phyloP scores from a whole-genome alignment of 2,329 filamentous ascomycete genomes.

The Paecilomyces formosus region DNA sequence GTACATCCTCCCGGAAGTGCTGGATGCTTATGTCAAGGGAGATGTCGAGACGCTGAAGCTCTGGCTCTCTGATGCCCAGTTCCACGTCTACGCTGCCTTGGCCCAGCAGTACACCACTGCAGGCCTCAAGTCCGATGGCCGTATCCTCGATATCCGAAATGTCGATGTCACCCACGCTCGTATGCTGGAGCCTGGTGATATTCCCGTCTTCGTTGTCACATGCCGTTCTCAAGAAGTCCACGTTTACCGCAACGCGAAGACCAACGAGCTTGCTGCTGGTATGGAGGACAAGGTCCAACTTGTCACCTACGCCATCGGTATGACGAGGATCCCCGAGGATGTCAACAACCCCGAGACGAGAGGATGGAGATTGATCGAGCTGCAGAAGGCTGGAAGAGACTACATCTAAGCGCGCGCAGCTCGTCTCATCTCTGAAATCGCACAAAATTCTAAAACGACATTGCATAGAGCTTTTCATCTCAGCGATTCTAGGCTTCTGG shows the following conservation, averaged over 20 bases:
- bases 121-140: slow-evolving; percentile 88
- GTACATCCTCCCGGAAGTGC: slow-evolving; percentile 93
- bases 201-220: slow-evolving; percentile 91
- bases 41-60: slow-evolving; percentile 84
- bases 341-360: slow-evolving; percentile 95
- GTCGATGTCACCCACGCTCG: slow-evolving; percentile 61
- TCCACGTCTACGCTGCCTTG: slow-evolving; percentile 91
- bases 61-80: slow-evolving; percentile 95
- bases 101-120: slow-evolving; percentile 93
- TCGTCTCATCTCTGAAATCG: background rate
- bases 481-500: slow-evolving; percentile 1
- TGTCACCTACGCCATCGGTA: slow-evolving; percentile 95
- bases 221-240: slow-evolving; percentile 97
- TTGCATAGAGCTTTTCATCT: background rate
- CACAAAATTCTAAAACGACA: background rate
- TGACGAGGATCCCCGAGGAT: slow-evolving; percentile 88
- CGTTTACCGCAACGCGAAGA: slow-evolving; percentile 90
- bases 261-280: slow-evolving; percentile 78
- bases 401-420: slow-evolving; percentile 53
- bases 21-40: slow-evolving; percentile 97
- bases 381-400: slow-evolving; percentile 96
- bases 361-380: slow-evolving; percentile 94
- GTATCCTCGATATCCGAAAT: slow-evolving; percentile 88
- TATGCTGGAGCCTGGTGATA: slow-evolving; percentile 42
- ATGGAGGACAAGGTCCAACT: slow-evolving; percentile 99